These are phyloP conservation scores for Lasiodiplodia citricola DNA, from an alignment of 2,329 filamentous ascomycete species.

Conservation along the genomic window DNA sequence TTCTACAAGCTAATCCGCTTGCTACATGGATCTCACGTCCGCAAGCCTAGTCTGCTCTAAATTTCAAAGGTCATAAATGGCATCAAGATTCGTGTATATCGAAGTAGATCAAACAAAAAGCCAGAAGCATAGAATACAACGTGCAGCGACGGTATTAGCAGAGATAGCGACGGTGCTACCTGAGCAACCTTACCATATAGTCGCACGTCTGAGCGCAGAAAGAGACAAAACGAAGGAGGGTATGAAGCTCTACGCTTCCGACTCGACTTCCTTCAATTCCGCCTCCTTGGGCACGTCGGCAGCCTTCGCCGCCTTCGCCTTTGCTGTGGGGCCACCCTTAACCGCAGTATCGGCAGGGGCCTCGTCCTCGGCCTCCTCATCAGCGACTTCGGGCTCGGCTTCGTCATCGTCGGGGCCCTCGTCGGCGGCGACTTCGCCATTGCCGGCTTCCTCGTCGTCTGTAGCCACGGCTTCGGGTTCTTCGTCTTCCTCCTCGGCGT, in stretches of 20 bases:
- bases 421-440: slow-evolving; percentile 33
- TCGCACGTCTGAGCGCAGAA: no score
- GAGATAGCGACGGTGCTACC: neutral
- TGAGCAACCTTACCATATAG: neutral
- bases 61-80: neutral
- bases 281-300: slow-evolving; percentile 38
- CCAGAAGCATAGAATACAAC: slow-evolving; percentile 20
- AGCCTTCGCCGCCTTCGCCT: slow-evolving; percentile 37
- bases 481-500: slow-evolving; percentile 28
- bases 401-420: slow-evolving; percentile 28
- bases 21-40: no score
- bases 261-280: slow-evolving; percentile 37
- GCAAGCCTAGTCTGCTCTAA: no score
- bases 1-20: no score
- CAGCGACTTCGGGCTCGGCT: slow-evolving; percentile 28
- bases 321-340: slow-evolving; percentile 36
- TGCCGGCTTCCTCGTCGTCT: slow-evolving; percentile 33
- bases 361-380: slow-evolving; percentile 33
- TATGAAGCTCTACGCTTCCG: slow-evolving; percentile 29
- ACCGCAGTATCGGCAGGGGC: slow-evolving; percentile 35
- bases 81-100: slow-evolving; percentile 21
- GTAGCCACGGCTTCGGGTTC: slow-evolving; percentile 28
- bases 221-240: neutral
- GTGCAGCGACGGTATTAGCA: neutral
- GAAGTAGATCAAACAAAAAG: slow-evolving; percentile 13